These are phyloP conservation scores for Verbascum thapsus DNA, from an alignment of 257 asterid species.

Conservation along the genomic window DNA sequence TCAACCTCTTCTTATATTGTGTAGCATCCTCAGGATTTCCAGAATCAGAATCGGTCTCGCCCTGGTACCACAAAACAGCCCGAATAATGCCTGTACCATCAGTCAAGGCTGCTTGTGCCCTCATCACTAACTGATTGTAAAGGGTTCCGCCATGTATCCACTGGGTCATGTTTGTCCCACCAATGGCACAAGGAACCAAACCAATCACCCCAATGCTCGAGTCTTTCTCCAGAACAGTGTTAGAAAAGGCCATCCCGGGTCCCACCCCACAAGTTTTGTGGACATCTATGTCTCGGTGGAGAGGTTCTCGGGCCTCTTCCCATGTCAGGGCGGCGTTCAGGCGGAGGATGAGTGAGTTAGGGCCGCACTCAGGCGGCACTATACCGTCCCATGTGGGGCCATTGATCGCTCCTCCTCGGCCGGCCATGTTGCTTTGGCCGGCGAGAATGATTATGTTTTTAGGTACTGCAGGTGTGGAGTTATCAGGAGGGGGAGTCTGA, in stretches of 20 bases:
- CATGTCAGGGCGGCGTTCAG: slow-evolving; percentile 34
- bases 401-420: slow-evolving; percentile 52
- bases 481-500: neutral
- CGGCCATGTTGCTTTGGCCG: slow-evolving; percentile 77
- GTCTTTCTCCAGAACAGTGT: slow-evolving; percentile 34
- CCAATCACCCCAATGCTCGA: slow-evolving; percentile 48
- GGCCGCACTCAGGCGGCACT: slow-evolving; percentile 36
- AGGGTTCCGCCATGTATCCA: slow-evolving; percentile 41
- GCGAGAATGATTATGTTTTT: slow-evolving; percentile 54
- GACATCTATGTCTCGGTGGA: slow-evolving; percentile 58
- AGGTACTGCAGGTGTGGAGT: too few relatives aligned
- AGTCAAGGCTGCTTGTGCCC: slow-evolving; percentile 42
- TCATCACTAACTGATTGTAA: slow-evolving; percentile 37
- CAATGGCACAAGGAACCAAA: slow-evolving; percentile 62
- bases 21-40: slow-evolving; percentile 9
- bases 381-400: slow-evolving; percentile 45
- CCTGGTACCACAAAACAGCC: slow-evolving; percentile 55
- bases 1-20: slow-evolving; percentile 21
- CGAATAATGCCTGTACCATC: slow-evolving; percentile 27
- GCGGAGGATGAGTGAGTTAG: slow-evolving; percentile 38
- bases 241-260: slow-evolving; percentile 71
- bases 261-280: slow-evolving; percentile 51
- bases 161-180: slow-evolving; percentile 41
- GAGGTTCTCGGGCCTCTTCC: slow-evolving; percentile 59
- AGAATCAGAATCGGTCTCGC: slow-evolving; percentile 41